Percentiles rank a stretch among this genome's conserved stretches.
Evolutionary conservation across 179 eudicot species (phyloP).

Genomic region (Spinacia oleracea): DNA sequence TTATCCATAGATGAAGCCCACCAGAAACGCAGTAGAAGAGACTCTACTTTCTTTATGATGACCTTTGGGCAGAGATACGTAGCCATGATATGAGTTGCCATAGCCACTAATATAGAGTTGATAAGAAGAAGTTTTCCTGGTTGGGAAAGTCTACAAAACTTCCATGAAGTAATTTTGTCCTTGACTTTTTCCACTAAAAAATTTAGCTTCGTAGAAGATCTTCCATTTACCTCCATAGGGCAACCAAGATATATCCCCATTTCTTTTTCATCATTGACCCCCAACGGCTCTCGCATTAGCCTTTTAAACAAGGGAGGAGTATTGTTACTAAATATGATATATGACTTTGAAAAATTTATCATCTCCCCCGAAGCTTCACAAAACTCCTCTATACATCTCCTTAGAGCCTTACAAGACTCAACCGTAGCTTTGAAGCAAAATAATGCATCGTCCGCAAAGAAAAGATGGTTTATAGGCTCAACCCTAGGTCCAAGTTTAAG

Average conservation of each 20-base stretch:
- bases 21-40: too few relatives aligned
- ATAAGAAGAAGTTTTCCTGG: too few relatives aligned
- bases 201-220: background rate
- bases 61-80: background rate
- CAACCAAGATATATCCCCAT: background rate
- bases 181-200: too few relatives aligned
- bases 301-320: background rate
- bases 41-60: too few relatives aligned
- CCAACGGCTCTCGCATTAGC: background rate
- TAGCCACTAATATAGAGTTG: background rate
- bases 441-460: background rate
- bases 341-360: background rate
- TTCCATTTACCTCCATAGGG: background rate
- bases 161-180: too few relatives aligned
- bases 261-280: too few relatives aligned
- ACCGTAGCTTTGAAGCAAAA: background rate
- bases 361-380: background rate
- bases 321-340: too few relatives aligned
- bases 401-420: background rate
- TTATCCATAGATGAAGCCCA: background rate
- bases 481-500: background rate
- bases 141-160: too few relatives aligned
- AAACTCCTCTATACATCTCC: too few relatives aligned
- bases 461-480: background rate
- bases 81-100: background rate